A percentile compares a stretch with the other conserved stretches of the same genome.
These are phyloP conservation scores for Stereum hirsutum DNA, from an alignment of 1,284 basidiomycete genomes.

Conservation along the genomic window DNA sequence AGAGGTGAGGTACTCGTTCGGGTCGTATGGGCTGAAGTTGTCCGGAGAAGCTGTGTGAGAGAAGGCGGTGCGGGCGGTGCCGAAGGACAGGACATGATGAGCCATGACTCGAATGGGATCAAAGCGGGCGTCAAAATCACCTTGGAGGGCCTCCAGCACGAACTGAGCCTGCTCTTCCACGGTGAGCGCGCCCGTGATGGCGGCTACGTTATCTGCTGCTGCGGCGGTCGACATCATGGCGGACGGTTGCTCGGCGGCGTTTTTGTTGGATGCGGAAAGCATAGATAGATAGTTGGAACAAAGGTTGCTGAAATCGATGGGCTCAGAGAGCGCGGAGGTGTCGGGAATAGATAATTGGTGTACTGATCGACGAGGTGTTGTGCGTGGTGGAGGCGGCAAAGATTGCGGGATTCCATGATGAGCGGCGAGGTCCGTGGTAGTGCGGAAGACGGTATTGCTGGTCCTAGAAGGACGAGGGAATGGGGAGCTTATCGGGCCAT, in stretches of 20 bases:
- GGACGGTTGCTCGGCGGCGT: conserved; percentile 17
- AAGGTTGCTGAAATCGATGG: conserved; percentile 25
- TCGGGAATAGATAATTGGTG: conserved; percentile 21
- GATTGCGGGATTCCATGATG: conserved; percentile 69
- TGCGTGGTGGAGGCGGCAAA: conserved; percentile 55
- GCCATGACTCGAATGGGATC: background rate
- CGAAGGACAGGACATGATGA: too few relatives aligned
- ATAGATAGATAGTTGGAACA: conserved; percentile 39
- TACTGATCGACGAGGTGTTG: conserved; percentile 37
- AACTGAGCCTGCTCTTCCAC: conserved; percentile 27
- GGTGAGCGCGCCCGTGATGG: conserved; percentile 8
- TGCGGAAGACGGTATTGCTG: conserved; percentile 32
- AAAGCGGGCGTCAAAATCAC: conserved; percentile 16
- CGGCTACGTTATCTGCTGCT: conserved; percentile 10
- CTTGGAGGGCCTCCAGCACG: conserved; percentile 33
- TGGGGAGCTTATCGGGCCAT: conserved; percentile 35
- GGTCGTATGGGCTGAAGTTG: conserved; percentile 19
- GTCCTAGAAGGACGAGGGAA: conserved; percentile 20
- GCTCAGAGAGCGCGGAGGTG: conserved; percentile 17
- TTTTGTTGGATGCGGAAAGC: conserved; percentile 32
- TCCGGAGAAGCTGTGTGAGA: conserved; percentile 26
- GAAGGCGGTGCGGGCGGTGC: background rate
- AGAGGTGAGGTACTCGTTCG: conserved; percentile 33
- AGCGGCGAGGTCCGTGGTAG: conserved; percentile 49
- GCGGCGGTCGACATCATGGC: conserved; percentile 4